Base-by-base conservation (phyloP, 495 filamentous ascomycete species). In the Annulohypoxylon bovei region DNA sequence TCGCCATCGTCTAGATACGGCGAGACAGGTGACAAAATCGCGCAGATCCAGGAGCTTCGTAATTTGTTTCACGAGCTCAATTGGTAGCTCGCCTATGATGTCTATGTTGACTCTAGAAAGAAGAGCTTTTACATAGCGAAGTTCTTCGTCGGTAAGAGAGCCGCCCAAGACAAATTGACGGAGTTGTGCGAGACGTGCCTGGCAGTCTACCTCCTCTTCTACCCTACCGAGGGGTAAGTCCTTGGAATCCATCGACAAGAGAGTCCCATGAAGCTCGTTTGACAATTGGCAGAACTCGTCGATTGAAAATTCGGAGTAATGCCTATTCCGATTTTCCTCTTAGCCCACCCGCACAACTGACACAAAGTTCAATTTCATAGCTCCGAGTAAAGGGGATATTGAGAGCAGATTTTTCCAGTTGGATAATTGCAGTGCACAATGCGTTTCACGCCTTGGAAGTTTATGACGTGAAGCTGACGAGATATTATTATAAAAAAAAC, bases 1-100 rank as follows among this genome's bases (percentile, higher is more conserved):
- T 16, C 76, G 73, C 80, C 80, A 82, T 16, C 12, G 14, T 62
- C 56, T 81, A 8, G 77, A 81, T 0, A 82, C 78, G 8, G 59
- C 25, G 2, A 80, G 59, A 12, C 75, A 74, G 27, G 8, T 32
- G 37, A 49, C 32, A 25, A 79, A 67, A 6, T 77, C 67, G 8
- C 22, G 47, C 11, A 60, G 16, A n/a, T 73, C 61, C 5, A 82
- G 25, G 8, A 76, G 32, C 16, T 53, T 23, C 4, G 74, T 75
- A 39, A 82, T 58, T 27, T 74, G 56, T 1, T 55, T n/a, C 2
- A 73, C 72, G 4, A 82, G 40, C 60, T 82, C 80, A 1, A 74
- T 28, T 6, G 80, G 80, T 44, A 82, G 66, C 16, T 65, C 56
- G 54, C 62, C 25, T 22, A 80, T 46, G 22, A 79, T 68, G 60